These are phyloP conservation scores for Kwoniella pini DNA, from an alignment of 768 basidiomycete genomes.

Conservation along the genomic window DNA sequence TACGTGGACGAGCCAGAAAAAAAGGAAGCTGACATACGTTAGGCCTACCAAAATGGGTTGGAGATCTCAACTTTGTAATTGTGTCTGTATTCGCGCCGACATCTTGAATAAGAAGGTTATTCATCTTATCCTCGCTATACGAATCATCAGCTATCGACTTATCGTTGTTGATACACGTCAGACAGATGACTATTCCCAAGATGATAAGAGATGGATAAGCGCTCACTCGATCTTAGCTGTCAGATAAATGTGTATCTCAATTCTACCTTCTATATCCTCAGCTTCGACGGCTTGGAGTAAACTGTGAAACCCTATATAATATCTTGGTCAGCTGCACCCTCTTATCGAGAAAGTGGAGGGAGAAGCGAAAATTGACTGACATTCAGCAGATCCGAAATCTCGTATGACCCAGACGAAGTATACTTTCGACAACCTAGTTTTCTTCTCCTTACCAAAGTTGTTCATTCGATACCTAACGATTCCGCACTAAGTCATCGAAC, in stretches of 20 bases:
- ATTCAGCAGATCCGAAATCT: constrained; percentile 68
- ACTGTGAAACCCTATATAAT: constrained; percentile 68
- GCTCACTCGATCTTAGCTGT: constrained; percentile 74
- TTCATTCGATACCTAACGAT: constrained; percentile 77
- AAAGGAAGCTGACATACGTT: constrained; percentile 64
- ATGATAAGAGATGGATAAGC: not conserved
- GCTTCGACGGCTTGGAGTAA: constrained; percentile 90
- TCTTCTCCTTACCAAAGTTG: constrained; percentile 68
- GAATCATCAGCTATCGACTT: not conserved
- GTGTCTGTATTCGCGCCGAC: constrained; percentile 92
- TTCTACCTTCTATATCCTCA: constrained; percentile 78
- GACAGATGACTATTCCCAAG: not conserved
- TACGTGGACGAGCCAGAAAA: constrained; percentile 14
- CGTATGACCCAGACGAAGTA: constrained; percentile 91
- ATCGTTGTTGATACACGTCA: not conserved
- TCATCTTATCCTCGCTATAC: constrained; percentile 76
- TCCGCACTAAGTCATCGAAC: not conserved
- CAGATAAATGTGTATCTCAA: constrained; percentile 87
- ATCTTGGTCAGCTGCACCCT: not conserved
- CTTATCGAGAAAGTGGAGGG: too few relatives aligned
- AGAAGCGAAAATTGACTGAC: constrained; percentile 18
- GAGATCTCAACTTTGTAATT: constrained; percentile 81
- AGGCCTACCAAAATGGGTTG: constrained; percentile 89
- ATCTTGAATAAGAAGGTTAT: constrained; percentile 89
- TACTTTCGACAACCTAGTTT: constrained; percentile 81